Evolutionary conservation across 306 rosid species (phyloP), one percentile per base, ranked within the genome.

Genomic region (Corylus heterophylla): DNA sequence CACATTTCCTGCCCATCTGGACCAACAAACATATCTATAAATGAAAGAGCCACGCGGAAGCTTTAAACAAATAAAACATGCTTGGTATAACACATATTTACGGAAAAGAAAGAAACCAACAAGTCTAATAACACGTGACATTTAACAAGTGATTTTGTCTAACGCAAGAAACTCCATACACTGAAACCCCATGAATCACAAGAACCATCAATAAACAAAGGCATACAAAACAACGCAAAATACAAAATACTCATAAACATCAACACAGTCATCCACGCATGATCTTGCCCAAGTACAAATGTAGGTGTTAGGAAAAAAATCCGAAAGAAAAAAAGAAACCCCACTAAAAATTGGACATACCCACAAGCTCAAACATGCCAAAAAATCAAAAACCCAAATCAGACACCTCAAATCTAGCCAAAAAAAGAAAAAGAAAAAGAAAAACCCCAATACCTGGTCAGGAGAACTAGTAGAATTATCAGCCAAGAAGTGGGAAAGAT

Each of bases 381-480:
- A 76, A 37, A 9, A 66, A 70, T 5, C 5, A 77, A 72, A 64
- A 2, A 59, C 50, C 16, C 18, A 75, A 74, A 51, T 49, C 17
- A 80, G 31, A 61, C 71, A 0, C 55, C 45, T 35, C 17, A 75
- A 51, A 74, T 29, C 14, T 37, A 7, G 14, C 12, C 27, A 18
- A 48, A 45, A 37, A 54, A 12, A 49, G 25, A 22, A 22, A 22
- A 22, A 22, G 25, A 22, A 22, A 13, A 6, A 73, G 62, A 39
- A 39, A 39, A 39, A 4, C 45, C 8, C 31, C 44, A 6, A 27
- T 66, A 93, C 98, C 90, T 90, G 98, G 29, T 90, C 93, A 80
- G 97, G 92, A 73, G 97, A 94, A 74, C 80, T 87, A 42, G 91
- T 89, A 80, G 87, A 89, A 76, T 93, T 89, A 84, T 91, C 94